phyloP scores from a whole-genome alignment of 805 yeast genomes.

The Yarrowia phangngaensis region DNA sequence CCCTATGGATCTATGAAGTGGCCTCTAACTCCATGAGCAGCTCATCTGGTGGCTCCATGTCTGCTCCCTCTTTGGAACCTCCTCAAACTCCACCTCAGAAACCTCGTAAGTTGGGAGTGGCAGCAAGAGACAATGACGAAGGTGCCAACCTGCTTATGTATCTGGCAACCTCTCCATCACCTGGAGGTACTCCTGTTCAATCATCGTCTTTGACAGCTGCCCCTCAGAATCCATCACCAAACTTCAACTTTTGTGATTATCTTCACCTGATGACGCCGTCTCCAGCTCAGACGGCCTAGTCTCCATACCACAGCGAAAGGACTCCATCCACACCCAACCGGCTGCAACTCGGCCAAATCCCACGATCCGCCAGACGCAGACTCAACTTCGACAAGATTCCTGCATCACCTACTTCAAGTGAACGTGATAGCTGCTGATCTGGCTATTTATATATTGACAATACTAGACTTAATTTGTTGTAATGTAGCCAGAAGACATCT shows the following conservation, averaged over 20 bases:
- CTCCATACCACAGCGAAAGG: conserved; percentile 30
- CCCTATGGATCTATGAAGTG: no score
- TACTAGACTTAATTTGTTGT: no score
- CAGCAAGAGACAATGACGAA: conserved; percentile 42
- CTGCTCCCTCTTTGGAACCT: conserved; percentile 26
- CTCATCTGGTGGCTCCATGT: conserved; percentile 7
- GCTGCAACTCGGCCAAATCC: conserved; percentile 25
- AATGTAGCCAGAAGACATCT: no score
- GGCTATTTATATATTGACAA: no score
- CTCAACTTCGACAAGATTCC: conserved; percentile 34
- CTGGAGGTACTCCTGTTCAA: conserved; percentile 18
- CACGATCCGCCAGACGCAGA: conserved; percentile 29
- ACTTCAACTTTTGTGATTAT: conserved; percentile 76
- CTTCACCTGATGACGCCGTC: conserved; percentile 71
- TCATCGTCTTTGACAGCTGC: conserved; percentile 29
- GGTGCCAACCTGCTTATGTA: conserved; percentile 81
- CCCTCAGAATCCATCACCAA: conserved; percentile 41
- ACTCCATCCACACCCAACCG: conserved; percentile 28
- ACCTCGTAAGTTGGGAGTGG: conserved; percentile 23
- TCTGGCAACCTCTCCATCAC: conserved; percentile 79
- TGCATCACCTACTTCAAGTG: conserved; percentile 10
- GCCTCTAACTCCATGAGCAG: conserved; percentile 4
- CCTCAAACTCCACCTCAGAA: conserved; percentile 37
- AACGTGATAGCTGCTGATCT: conserved; percentile 5
- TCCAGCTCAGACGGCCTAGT: conserved; percentile 33